These are phyloP conservation scores for Termitomyces sp. DNA, from an alignment of 768 basidiomycete species.

Conservation along the genomic window DNA sequence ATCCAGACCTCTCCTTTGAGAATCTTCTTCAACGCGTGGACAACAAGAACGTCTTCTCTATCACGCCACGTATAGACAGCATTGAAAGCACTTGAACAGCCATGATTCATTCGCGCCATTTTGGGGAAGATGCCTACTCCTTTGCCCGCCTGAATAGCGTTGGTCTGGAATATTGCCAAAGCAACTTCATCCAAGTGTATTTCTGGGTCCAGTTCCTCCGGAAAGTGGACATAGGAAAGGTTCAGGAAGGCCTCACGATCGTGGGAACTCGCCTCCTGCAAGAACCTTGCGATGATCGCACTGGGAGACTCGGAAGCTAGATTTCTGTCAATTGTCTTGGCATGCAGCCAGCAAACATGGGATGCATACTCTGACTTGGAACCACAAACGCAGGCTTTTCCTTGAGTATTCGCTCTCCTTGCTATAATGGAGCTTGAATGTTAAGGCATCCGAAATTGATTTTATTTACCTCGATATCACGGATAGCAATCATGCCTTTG, in stretches of 20 bases:
- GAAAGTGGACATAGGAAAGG: conserved; percentile 52
- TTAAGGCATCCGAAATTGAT: neutral
- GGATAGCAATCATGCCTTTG: conserved; percentile 45
- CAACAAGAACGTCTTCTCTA: conserved; percentile 39
- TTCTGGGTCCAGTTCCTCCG: conserved; percentile 29
- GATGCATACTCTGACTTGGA: conserved; percentile 38
- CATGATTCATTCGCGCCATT: conserved; percentile 65
- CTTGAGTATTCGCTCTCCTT: conserved; percentile 52
- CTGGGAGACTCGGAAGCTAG: conserved; percentile 41
- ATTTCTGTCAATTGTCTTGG: neutral
- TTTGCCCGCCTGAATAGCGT: conserved; percentile 51
- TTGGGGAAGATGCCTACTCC: conserved; percentile 59
- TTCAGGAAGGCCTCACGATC: conserved; percentile 42
- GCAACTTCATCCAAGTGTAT: conserved; percentile 39
- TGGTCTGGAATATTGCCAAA: conserved; percentile 62
- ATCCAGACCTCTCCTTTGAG: conserved; percentile 39
- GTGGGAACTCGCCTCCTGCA: conserved; percentile 25
- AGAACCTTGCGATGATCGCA: conserved; percentile 29
- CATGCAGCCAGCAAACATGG: neutral
- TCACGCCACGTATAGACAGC: conserved; percentile 57
- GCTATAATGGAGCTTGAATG: conserved; percentile 19
- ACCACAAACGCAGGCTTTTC: conserved; percentile 52
- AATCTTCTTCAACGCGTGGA: conserved; percentile 54
- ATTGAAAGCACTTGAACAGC: conserved; percentile 64
- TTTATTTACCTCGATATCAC: conserved; percentile 42